Percentiles rank a stretch among this genome's conserved stretches.
These are phyloP conservation scores for Xylaria sp. DNA, from an alignment of 2,329 filamentous ascomycete species.

Conservation along the genomic window DNA sequence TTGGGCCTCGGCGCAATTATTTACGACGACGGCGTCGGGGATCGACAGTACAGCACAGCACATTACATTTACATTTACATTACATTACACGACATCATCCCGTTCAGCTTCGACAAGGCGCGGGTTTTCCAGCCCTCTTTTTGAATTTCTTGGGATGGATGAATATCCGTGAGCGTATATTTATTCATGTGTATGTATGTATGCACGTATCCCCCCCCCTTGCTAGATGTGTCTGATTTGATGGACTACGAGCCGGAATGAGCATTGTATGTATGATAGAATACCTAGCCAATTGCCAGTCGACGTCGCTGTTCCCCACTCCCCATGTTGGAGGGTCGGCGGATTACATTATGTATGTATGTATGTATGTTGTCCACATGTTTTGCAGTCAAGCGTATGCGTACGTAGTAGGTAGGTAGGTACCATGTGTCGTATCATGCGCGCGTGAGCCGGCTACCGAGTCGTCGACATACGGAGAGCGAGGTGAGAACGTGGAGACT, in stretches of 20 bases:
- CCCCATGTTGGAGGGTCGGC: conserved; percentile 17
- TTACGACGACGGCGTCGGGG: conserved; percentile 10
- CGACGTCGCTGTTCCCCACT: not conserved
- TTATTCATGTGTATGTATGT: too few relatives aligned
- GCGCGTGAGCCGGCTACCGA: conserved; percentile 28
- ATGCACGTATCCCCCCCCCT: not conserved
- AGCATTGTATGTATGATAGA: conserved; percentile 2
- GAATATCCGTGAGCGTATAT: not conserved
- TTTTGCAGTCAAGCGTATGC: too few relatives aligned
- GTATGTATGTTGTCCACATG: not conserved
- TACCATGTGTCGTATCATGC: conserved; percentile 13
- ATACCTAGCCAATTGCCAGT: conserved; percentile 1
- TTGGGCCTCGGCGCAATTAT: not conserved
- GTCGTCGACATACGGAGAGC: conserved; percentile 26
- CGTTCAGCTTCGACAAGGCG: not conserved
- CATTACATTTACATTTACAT: too few relatives aligned
- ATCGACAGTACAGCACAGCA: conserved; percentile 4
- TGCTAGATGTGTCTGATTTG: conserved; percentile 26
- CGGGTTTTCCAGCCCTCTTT: conserved; percentile 6
- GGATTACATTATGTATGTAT: not conserved
- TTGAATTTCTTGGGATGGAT: not conserved
- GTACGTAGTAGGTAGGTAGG: too few relatives aligned
- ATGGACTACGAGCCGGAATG: conserved; percentile 25
- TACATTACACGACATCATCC: too few relatives aligned
- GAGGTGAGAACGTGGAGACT: conserved; percentile 9